These are phyloP conservation scores for Malassezia furfur DNA, from an alignment of 1,284 basidiomycete genomes.

Conservation along the genomic window DNA sequence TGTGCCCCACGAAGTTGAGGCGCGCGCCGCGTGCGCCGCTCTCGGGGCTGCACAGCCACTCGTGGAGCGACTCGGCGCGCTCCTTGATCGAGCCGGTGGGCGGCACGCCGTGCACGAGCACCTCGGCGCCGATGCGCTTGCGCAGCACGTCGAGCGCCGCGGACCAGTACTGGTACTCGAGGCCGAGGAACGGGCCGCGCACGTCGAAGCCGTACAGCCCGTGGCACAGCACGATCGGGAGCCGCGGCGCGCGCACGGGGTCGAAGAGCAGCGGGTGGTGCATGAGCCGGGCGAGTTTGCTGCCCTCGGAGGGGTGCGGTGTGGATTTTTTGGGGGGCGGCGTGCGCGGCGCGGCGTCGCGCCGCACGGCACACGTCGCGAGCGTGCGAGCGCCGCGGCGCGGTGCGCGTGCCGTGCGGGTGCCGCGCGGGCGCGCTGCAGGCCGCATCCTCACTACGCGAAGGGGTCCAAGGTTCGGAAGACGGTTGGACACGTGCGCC, in stretches of 20 bases:
- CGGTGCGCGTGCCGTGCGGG: too few relatives aligned
- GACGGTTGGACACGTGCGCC: too few relatives aligned
- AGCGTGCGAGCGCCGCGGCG: too few relatives aligned
- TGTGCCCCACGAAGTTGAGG: constrained; percentile 88
- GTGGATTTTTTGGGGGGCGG: background rate
- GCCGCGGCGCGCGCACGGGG: constrained; percentile 55
- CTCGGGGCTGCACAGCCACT: constrained; percentile 61
- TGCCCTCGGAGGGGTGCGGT: constrained; percentile 1
- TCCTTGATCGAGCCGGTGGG: constrained; percentile 83
- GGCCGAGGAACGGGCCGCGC: constrained; percentile 61
- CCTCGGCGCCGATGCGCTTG: constrained; percentile 75
- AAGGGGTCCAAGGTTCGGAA: too few relatives aligned
- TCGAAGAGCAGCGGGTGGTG: constrained; percentile 4
- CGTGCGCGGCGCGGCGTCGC: too few relatives aligned
- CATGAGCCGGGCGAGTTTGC: constrained; percentile 12
- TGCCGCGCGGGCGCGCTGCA: too few relatives aligned
- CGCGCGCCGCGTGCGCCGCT: constrained; percentile 55
- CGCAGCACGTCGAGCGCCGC: constrained; percentile 74
- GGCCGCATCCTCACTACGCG: too few relatives aligned
- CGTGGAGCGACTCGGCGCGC: constrained; percentile 69
- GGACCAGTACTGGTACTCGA: constrained; percentile 85
- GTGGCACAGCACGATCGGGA: constrained; percentile 88
- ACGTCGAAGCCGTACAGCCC: constrained; percentile 84
- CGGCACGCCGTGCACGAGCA: constrained; percentile 89
- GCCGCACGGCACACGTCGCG: too few relatives aligned